Evolutionary conservation across 306 rosid genomes (phyloP), one percentile per base, ranked within the genome.

Genomic region (Inga leiocalycina): DNA sequence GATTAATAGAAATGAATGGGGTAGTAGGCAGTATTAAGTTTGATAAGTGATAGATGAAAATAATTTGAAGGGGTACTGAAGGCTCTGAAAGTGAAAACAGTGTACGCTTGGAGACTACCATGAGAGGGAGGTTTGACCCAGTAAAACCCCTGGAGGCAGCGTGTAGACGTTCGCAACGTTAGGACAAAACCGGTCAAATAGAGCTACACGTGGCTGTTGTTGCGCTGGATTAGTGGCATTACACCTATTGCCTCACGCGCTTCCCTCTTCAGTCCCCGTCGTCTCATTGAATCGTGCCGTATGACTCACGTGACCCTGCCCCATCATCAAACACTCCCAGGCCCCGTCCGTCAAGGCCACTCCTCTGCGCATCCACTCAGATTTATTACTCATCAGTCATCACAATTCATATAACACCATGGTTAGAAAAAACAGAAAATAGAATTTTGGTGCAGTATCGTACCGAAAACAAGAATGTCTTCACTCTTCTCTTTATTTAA

Each of bases 181-280:
- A 10, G 86, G 91, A 67, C 83, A 71, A 84, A 88, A 34, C 17
- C 57, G 54, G 88, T 88, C 83, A 84, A 81, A n/a, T 16, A 1
- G 3, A 30, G 4, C 0, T 27, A 72, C 88, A 87, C 85, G 86
- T 87, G 91, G 83, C 78, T 3, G 4, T 3, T 22, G 14, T 0
- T 8, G 3, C 27, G 4, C 3, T 12, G 54, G 80, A 69, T 88
- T 87, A 59, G 91, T 88, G 92, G 86, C 85, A 49, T 32, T 24
- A 30, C 24, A 2, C 39, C 72, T 12, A 52, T 79, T 35, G 52
- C 73, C 35, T 82, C 81, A 85, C 86, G 87, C 85, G 83, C 85
- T 82, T 75, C 32, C 39, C 76, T 13, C 54, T 4, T 7, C 30
- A 0, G 27, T 5, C 4, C n/a, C 22, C 9, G 3, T 2, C 4